A percentile compares a stretch with the other conserved stretches of the same genome.
These are phyloP conservation scores for Trichoderma koningiopsis DNA, from an alignment of 2,329 filamentous ascomycete genomes.

Conservation along the genomic window DNA sequence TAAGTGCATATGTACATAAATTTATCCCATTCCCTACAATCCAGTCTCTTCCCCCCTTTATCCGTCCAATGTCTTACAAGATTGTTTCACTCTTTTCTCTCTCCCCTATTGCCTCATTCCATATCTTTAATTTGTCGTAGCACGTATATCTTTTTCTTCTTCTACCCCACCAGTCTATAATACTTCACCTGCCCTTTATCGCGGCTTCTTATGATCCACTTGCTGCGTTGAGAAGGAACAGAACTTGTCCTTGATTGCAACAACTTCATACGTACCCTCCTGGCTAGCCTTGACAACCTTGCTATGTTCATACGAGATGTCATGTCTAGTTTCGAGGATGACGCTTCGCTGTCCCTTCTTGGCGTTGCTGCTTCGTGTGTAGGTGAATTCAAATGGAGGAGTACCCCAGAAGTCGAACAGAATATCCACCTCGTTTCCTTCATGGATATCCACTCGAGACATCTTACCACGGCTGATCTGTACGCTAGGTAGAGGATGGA, in stretches of 20 bases:
- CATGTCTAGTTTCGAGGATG: constrained; percentile 88
- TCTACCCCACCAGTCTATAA: neutral
- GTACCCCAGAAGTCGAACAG: constrained; percentile 94
- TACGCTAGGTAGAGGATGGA: constrained; percentile 91
- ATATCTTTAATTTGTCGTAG: constrained; percentile 19
- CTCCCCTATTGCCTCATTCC: neutral
- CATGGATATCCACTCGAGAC: constrained; percentile 87
- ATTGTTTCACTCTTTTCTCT: neutral
- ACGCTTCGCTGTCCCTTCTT: constrained; percentile 75
- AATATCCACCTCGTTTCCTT: constrained; percentile 92
- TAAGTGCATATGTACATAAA: constrained; percentile 40
- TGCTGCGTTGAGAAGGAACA: constrained; percentile 83
- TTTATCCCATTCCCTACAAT: constrained; percentile 21
- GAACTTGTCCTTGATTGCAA: constrained; percentile 90
- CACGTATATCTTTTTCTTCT: constrained; percentile 16
- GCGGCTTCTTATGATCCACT: constrained; percentile 49
- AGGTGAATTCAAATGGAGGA: constrained; percentile 97
- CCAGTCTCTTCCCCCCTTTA: neutral
- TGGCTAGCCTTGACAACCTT: constrained; percentile 84
- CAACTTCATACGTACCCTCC: constrained; percentile 96
- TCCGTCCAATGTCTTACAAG: constrained; percentile 14
- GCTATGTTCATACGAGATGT: constrained; percentile 77
- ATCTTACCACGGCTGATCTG: constrained; percentile 83
- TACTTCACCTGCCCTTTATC: constrained; percentile 21
- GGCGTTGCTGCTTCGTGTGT: constrained; percentile 85